These are phyloP conservation scores for Cyberlindnera euphorbiae DNA, from an alignment of 805 yeast genomes.

Conservation along the genomic window DNA sequence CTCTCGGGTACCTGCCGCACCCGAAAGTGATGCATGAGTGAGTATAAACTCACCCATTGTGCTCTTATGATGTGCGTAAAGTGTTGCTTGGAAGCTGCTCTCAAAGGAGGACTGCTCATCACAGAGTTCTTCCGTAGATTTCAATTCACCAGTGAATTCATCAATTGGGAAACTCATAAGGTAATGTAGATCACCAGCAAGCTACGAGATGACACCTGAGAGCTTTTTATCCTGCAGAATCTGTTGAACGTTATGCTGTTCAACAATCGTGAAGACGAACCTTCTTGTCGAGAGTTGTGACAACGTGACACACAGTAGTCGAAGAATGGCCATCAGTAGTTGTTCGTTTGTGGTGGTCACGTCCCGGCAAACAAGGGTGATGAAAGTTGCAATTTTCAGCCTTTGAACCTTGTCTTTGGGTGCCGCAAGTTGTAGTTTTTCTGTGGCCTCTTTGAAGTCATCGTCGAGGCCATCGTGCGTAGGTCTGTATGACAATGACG, in stretches of 20 bases:
- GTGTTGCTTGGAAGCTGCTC: slow-evolving; percentile 22
- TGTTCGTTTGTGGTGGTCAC: neutral
- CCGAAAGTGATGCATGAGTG: slow-evolving; percentile 1
- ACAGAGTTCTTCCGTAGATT: slow-evolving; percentile 16
- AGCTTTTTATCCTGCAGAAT: too few relatives aligned
- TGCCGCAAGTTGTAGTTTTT: neutral
- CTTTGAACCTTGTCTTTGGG: slow-evolving; percentile 8
- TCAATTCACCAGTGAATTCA: slow-evolving; percentile 34
- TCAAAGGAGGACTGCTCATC: slow-evolving; percentile 9
- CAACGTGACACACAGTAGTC: slow-evolving; percentile 17
- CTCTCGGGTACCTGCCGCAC: neutral
- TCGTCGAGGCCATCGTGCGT: slow-evolving; percentile 1
- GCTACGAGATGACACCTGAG: too few relatives aligned
- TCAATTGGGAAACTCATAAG: slow-evolving; percentile 36
- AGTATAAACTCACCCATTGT: slow-evolving; percentile 12
- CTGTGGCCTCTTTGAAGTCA: slow-evolving; percentile 1
- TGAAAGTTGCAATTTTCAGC: slow-evolving; percentile 1
- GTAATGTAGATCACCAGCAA: too few relatives aligned
- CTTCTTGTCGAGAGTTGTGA: slow-evolving; percentile 40
- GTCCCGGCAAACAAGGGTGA: neutral
- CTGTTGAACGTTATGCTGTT: slow-evolving; percentile 19
- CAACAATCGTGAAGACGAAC: slow-evolving; percentile 29
- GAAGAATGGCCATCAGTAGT: neutral
- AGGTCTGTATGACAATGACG: slow-evolving; percentile 4
- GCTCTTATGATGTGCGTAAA: slow-evolving; percentile 19